These are phyloP conservation scores for Aphanomyces euteiches DNA, from an alignment of 352 stramenopile species.

Conservation along the genomic window DNA sequence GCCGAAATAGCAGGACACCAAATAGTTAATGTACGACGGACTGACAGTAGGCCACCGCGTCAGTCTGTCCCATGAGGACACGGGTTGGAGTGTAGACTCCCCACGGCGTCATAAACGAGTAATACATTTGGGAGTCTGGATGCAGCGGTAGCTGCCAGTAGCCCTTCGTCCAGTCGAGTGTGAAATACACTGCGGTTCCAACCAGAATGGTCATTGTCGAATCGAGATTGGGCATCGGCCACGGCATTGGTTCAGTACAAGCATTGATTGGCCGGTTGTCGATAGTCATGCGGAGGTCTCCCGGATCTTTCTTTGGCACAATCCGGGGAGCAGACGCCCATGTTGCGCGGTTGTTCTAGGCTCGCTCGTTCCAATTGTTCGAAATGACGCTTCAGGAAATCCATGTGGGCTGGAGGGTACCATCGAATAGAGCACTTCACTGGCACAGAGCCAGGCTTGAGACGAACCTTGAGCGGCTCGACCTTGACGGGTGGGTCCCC, in stretches of 20 bases:
- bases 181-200: slow-evolving; percentile 32
- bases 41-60: no score
- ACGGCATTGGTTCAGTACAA: no score
- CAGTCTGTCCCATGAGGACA: no score
- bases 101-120: slow-evolving; percentile 35
- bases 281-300: slow-evolving; percentile 22
- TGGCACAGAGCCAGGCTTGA: slow-evolving; percentile 6
- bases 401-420: slow-evolving; percentile 17
- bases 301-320: no score
- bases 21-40: slow-evolving; percentile 33
- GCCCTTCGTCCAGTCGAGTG: slow-evolving; percentile 33
- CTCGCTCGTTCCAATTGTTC: slow-evolving; percentile 2
- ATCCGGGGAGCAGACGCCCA: no score
- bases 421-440: slow-evolving; percentile 9
- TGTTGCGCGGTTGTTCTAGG: slow-evolving; percentile 1
- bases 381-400: slow-evolving; percentile 13
- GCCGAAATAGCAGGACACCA: slow-evolving; percentile 20
- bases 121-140: slow-evolving; percentile 30
- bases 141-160: slow-evolving; percentile 37
- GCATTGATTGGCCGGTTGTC: slow-evolving; percentile 18
- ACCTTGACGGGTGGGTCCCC: slow-evolving; percentile 9
- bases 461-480: slow-evolving; percentile 16
- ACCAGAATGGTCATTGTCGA: slow-evolving; percentile 27
- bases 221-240: no score
- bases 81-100: slow-evolving; percentile 33